A percentile compares a stretch with the other conserved stretches of the same genome.
Conservation (phyloP, 1,139 yeast genomes). For the Kodamaea plutei region DNA sequence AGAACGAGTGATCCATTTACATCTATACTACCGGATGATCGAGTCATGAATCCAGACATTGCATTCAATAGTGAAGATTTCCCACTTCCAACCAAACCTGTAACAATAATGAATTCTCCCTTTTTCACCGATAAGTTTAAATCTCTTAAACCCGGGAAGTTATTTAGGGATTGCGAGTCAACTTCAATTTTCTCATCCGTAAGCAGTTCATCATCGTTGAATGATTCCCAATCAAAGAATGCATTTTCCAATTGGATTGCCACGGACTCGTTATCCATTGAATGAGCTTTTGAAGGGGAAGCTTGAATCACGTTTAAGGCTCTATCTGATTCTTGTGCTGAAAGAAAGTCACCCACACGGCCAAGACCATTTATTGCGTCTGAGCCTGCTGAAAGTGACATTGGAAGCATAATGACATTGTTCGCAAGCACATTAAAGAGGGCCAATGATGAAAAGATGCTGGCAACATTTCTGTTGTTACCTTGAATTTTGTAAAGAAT, state of each 20-base stretch:
- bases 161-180: constrained; percentile 9
- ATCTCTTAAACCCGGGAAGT: constrained; percentile 17
- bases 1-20: constrained; percentile 39
- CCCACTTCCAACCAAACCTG: constrained; percentile 51
- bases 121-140: constrained; percentile 33
- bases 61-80: constrained; percentile 47
- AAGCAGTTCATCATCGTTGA: constrained; percentile 11
- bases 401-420: constrained; percentile 60
- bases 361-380: constrained; percentile 66
- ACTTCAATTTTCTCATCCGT: constrained; percentile 3
- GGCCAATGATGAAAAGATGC: constrained; percentile 72
- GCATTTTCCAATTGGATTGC: constrained; percentile 52
- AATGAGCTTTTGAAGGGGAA: constrained; percentile 9
- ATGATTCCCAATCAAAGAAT: constrained; percentile 65
- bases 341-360: constrained; percentile 54
- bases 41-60: constrained; percentile 45
- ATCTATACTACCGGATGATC: constrained; percentile 34
- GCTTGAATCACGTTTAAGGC: constrained; percentile 10
- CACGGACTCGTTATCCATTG: constrained; percentile 19
- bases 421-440: constrained; percentile 59
- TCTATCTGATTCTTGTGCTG: constrained; percentile 12
- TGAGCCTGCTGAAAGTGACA: constrained; percentile 61
- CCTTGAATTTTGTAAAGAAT: constrained; percentile 50
- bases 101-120: constrained; percentile 43
- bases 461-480: constrained; percentile 53